A percentile compares a stretch with the other conserved stretches of the same genome.
phyloP scores from a whole-genome alignment of 1,139 yeast species.

The Scheffersomyces illinoinensis region DNA sequence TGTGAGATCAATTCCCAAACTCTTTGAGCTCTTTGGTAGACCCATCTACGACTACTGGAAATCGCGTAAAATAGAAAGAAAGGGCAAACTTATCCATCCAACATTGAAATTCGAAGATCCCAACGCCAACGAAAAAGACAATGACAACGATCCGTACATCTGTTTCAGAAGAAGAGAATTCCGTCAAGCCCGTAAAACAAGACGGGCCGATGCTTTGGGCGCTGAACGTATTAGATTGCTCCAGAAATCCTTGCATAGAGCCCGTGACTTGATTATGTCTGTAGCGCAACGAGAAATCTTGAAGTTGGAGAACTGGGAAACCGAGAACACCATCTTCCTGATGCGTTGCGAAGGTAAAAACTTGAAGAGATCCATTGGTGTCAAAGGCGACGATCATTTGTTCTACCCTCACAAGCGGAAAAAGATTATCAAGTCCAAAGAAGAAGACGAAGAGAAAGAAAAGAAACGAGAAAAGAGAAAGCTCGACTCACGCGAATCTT shows the following conservation, averaged over 20 bases:
- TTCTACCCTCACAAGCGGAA: constrained; percentile 78
- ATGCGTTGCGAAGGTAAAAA: constrained; percentile 70
- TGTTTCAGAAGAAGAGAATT: constrained; percentile 96
- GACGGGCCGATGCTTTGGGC: constrained; percentile 90
- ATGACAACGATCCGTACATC: constrained; percentile 90
- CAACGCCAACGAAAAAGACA: constrained; percentile 72
- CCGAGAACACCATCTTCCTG: constrained; percentile 66
- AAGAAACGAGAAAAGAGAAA: constrained; percentile 23
- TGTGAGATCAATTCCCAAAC: constrained; percentile 48
- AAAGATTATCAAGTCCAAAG: constrained; percentile 45
- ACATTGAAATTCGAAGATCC: constrained; percentile 82
- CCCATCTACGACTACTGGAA: constrained; percentile 83
- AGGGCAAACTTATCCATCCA: constrained; percentile 76
- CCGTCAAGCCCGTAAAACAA: constrained; percentile 92
- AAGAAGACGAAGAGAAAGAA: constrained; percentile 34
- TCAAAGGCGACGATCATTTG: constrained; percentile 84
- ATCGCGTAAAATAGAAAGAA: constrained; percentile 63
- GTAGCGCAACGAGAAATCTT: constrained; percentile 76
- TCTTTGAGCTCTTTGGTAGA: constrained; percentile 66
- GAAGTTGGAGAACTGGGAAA: constrained; percentile 56
- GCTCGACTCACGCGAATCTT: constrained; percentile 20
- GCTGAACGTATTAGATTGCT: constrained; percentile 79
- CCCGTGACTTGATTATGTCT: constrained; percentile 66
- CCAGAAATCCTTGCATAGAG: constrained; percentile 75
- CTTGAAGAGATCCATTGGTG: constrained; percentile 71